Evolutionary conservation across 176 grass and related monocot species (phyloP).

Genomic region (Oryza australiensis): DNA sequence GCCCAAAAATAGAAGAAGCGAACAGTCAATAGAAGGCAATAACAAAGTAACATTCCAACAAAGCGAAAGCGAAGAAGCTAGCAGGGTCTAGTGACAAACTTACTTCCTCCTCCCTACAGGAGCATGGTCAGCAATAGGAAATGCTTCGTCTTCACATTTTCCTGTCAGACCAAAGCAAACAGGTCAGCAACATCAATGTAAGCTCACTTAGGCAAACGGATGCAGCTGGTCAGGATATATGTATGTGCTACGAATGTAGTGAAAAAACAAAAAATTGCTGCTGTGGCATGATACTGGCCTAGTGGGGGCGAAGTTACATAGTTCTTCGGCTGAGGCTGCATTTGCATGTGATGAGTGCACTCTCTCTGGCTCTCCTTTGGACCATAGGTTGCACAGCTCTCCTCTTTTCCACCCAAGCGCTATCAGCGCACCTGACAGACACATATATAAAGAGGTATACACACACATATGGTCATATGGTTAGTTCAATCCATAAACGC

Average conservation of each 20-base stretch:
- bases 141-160: too few species aligned
- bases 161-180: too few species aligned
- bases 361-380: conserved; percentile 62
- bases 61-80: too few species aligned
- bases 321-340: conserved; percentile 30
- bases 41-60: too few species aligned
- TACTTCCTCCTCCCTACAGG: too few species aligned
- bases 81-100: too few species aligned
- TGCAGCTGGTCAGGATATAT: background rate
- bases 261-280: background rate
- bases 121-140: too few species aligned
- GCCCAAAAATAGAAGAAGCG: too few species aligned
- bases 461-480: too few species aligned
- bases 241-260: background rate
- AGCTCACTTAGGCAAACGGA: too few species aligned
- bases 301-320: background rate
- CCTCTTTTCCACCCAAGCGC: conserved; percentile 75
- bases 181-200: too few species aligned
- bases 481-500: background rate
- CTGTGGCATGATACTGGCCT: background rate
- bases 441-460: background rate
- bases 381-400: conserved; percentile 76
- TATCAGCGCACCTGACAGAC: conserved; percentile 61
- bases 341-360: conserved; percentile 59
- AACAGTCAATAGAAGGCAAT: too few species aligned